These are phyloP conservation scores for Leucocoprinus birnbaumii DNA, from an alignment of 768 basidiomycete species.

Conservation along the genomic window DNA sequence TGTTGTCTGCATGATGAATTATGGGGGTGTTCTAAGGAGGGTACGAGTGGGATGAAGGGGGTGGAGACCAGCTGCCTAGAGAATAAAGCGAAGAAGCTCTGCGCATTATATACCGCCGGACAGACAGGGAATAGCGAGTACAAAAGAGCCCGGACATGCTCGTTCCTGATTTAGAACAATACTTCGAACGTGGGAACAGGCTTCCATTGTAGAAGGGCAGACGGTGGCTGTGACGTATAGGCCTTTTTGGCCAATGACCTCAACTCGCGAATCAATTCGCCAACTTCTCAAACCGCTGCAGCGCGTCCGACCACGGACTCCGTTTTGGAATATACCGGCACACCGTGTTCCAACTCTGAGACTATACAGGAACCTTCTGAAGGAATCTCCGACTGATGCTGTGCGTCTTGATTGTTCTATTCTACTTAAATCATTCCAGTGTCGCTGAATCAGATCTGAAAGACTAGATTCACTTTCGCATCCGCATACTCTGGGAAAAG, in stretches of 20 bases:
- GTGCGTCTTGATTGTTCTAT: constrained; percentile 32
- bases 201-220: no score
- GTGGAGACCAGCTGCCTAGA: constrained; percentile 9
- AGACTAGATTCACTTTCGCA: constrained; percentile 53
- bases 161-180: no score
- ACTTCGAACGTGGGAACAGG: no score
- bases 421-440: neutral
- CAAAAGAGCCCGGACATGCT: no score
- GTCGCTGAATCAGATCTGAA: constrained; percentile 6
- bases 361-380: constrained; percentile 69
- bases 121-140: no score
- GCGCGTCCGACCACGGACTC: constrained; percentile 55
- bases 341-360: constrained; percentile 74
- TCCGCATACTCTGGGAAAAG: constrained; percentile 50
- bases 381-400: constrained; percentile 49
- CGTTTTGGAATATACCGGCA: constrained; percentile 66
- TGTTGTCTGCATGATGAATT: neutral
- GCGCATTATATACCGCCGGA: neutral
- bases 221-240: neutral
- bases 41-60: neutral
- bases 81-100: neutral
- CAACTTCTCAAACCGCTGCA: constrained; percentile 51
- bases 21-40: no score
- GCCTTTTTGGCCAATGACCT: constrained; percentile 19
- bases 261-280: constrained; percentile 30